These are phyloP conservation scores for Climacium dendroides DNA, from an alignment of 225 moss, liverwort and hornwort species.

Conservation along the genomic window DNA sequence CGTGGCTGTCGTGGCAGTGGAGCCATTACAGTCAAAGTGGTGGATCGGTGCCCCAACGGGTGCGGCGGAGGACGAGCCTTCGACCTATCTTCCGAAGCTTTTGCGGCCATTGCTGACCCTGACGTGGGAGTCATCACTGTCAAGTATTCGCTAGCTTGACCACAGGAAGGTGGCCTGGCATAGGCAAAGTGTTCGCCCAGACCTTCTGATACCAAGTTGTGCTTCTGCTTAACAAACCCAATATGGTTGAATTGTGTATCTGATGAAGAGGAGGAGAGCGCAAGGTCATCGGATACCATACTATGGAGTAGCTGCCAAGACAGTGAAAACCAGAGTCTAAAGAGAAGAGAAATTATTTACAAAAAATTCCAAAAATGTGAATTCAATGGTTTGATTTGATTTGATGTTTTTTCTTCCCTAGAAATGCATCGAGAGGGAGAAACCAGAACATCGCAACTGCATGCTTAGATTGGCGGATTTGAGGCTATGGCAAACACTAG, in stretches of 20 bases:
- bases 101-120: background rate
- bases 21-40: background rate
- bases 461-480: background rate
- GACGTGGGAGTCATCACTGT: background rate
- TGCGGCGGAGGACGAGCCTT: conserved; percentile 10
- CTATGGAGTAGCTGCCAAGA: background rate
- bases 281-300: background rate
- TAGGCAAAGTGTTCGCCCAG: background rate
- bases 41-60: conserved; percentile 15
- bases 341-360: background rate
- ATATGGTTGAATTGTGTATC: background rate
- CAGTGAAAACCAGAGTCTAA: background rate
- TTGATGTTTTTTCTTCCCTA: background rate
- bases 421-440: background rate
- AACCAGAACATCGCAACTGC: background rate
- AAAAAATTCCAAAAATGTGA: background rate
- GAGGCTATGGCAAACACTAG: background rate
- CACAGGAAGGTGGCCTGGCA: background rate
- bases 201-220: background rate
- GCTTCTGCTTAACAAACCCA: background rate
- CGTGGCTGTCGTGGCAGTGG: background rate
- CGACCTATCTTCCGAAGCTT: conserved; percentile 13
- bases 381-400: background rate
- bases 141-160: background rate
- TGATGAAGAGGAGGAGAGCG: background rate